Base-by-base conservation (phyloP, 83 land plant species). In the Picea abies region DNA sequence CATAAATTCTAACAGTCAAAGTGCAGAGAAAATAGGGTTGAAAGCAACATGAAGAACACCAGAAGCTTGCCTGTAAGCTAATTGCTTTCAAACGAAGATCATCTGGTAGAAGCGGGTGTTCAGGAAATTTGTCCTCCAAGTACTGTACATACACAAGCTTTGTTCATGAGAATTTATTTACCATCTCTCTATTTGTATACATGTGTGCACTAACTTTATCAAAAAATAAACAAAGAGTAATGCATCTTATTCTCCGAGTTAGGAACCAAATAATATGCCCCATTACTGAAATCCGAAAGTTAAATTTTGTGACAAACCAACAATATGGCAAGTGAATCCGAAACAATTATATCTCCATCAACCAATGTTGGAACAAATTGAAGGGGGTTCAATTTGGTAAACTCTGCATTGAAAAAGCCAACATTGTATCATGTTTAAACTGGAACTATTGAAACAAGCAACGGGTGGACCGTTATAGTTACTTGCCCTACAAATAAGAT, bases 111-210 rank as follows among this genome's bases (percentile, higher is more conserved):
- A 93, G 79, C 7, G 93, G 91, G 78, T 87, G 84, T 37, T 89
- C 79, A 79, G 95, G 93, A 72, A 87, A 87, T 84, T 90, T 89
- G 83, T 93, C 93, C 60, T 93, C 95, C 85, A 93, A 76, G 83
- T 93, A 93, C 95, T 93, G 84, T 37, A 29, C 73, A 69, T 16
- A 35, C 73, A 69, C 16, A 35, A 69, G 19, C 73, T 69, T 11
- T 69, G 73, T 69, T 16, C 32, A 69, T 69, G 8, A 20, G 44
- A 16, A 23, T 69, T 69, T 69, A n/a, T 69, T 68, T 44, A 44
- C 49, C 49, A 5, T 44, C 49, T 44, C 8, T 44, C 49, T 44
- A 44, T 44, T 44, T 44, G 49, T 44, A 44, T 44, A 44, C 7
- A 44, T 44, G 49, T 32, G 35, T 32, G 35, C 35, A 32, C 35